Evolutionary conservation across 2,329 filamentous ascomycete genomes (phyloP).

Genomic region (Trichoderma sp.): DNA sequence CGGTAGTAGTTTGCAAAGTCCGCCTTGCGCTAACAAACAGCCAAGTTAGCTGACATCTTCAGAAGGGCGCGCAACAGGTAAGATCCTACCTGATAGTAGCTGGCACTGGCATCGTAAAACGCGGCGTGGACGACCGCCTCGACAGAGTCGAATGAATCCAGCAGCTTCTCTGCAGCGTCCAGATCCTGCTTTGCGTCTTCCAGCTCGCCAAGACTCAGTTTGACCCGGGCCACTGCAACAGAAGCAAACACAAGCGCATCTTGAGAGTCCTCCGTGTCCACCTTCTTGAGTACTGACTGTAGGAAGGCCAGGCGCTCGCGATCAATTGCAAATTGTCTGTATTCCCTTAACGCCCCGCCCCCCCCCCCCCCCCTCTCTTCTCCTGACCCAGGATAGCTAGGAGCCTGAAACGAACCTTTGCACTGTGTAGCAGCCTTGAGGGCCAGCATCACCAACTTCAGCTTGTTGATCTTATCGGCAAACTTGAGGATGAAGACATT

Average conservation of each 20-base stretch:
- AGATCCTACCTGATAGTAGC: conserved; percentile 77
- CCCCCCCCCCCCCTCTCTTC: no score
- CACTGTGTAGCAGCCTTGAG: conserved; percentile 85
- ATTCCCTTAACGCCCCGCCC: neutral
- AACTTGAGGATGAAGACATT: conserved; percentile 95
- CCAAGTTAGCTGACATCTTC: neutral
- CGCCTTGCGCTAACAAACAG: conserved; percentile 61
- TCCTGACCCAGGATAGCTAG: neutral
- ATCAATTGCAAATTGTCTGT: conserved; percentile 64
- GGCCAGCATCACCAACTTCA: conserved; percentile 91
- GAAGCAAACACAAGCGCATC: conserved; percentile 95
- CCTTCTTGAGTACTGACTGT: conserved; percentile 78
- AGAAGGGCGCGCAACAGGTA: neutral
- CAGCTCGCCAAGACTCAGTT: conserved; percentile 76
- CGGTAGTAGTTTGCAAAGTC: conserved; percentile 97
- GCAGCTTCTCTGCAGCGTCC: conserved; percentile 80
- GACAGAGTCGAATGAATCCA: conserved; percentile 91
- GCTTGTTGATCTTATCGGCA: conserved; percentile 97
- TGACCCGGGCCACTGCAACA: conserved; percentile 84
- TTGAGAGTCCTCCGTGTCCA: conserved; percentile 89
- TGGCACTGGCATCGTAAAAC: conserved; percentile 93
- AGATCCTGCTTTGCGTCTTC: conserved; percentile 85
- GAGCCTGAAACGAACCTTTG: conserved; percentile 56
- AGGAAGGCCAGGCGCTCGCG: conserved; percentile 85
- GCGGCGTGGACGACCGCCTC: conserved; percentile 94